Evolutionary conservation across 306 rosid species (phyloP).

Genomic region (Nissolia schottii): DNA sequence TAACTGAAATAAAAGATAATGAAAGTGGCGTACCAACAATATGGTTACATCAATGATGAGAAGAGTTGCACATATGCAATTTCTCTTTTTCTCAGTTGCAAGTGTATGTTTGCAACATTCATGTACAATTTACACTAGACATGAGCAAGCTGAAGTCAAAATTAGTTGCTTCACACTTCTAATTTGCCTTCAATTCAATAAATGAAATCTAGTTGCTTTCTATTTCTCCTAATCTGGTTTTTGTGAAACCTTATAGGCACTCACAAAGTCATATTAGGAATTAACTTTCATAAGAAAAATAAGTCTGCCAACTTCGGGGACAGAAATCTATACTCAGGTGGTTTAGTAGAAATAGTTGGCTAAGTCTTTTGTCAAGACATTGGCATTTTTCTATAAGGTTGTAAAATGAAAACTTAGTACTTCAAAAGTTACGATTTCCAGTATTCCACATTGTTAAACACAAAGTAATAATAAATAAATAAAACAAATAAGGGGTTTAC

Average conservation of each 20-base stretch:
- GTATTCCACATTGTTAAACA: not conserved
- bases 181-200: too few species aligned
- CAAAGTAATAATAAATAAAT: too few species aligned
- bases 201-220: too few species aligned
- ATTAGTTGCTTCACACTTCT: not conserved
- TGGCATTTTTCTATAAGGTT: too few species aligned
- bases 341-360: not conserved
- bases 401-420: not conserved
- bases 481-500: too few species aligned
- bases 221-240: slow-evolving; percentile 93
- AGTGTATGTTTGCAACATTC: not conserved
- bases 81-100: not conserved
- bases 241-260: slow-evolving; percentile 78
- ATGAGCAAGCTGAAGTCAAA: not conserved
- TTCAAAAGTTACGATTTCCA: not conserved
- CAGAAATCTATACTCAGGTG: slow-evolving; percentile 14
- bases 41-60: not conserved
- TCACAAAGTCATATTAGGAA: slow-evolving; percentile 40
- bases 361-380: not conserved
- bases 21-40: not conserved
- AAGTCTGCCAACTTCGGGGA: not conserved
- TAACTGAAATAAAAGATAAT: too few species aligned
- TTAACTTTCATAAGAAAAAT: not conserved
- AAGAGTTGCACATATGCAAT: not conserved
- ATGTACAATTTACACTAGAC: not conserved